Percentiles rank a stretch among this genome's conserved stretches.
Evolutionary conservation across 805 yeast genomes (phyloP).

Genomic region (Candida ipomoeae): DNA sequence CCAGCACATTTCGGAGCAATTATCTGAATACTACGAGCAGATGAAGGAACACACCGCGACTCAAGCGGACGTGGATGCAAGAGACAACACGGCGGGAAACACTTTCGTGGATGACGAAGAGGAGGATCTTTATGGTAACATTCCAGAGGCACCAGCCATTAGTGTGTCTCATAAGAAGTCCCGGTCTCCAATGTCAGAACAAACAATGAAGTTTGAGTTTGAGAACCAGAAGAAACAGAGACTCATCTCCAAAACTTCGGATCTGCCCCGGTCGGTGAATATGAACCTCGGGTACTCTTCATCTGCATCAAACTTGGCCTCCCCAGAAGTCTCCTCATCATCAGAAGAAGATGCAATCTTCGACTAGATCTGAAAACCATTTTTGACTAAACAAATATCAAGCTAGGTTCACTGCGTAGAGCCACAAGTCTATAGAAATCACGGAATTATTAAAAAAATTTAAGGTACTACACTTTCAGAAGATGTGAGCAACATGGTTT

Average conservation of each 20-base stretch:
- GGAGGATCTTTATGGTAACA: slow-evolving; percentile 11
- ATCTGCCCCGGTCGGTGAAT: slow-evolving; percentile 17
- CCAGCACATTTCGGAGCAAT: slow-evolving; percentile 9
- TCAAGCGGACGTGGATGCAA: slow-evolving; percentile 10
- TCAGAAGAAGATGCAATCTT: slow-evolving; percentile 10
- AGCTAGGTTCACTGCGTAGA: no score
- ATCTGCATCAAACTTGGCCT: slow-evolving; percentile 17
- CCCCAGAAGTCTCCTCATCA: slow-evolving; percentile 14
- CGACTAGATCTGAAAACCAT: neutral
- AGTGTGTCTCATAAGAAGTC: slow-evolving; percentile 12
- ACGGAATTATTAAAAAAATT: neutral
- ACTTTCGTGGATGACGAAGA: slow-evolving; percentile 5
- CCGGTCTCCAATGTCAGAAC: slow-evolving; percentile 17
- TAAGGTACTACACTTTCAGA: neutral
- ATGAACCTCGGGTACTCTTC: slow-evolving; percentile 17
- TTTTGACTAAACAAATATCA: no score
- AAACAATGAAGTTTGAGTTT: slow-evolving; percentile 12
- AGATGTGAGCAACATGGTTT: slow-evolving; percentile 97
- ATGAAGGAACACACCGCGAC: slow-evolving; percentile 15
- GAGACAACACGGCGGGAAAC: neutral
- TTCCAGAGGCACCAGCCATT: neutral
- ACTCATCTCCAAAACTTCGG: slow-evolving; percentile 16
- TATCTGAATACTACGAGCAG: slow-evolving; percentile 14
- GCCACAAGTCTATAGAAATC: neutral
- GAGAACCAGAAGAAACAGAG: slow-evolving; percentile 19